Evolutionary conservation across 257 asterid species (phyloP).

Genomic region (Cruciata laevipes): DNA sequence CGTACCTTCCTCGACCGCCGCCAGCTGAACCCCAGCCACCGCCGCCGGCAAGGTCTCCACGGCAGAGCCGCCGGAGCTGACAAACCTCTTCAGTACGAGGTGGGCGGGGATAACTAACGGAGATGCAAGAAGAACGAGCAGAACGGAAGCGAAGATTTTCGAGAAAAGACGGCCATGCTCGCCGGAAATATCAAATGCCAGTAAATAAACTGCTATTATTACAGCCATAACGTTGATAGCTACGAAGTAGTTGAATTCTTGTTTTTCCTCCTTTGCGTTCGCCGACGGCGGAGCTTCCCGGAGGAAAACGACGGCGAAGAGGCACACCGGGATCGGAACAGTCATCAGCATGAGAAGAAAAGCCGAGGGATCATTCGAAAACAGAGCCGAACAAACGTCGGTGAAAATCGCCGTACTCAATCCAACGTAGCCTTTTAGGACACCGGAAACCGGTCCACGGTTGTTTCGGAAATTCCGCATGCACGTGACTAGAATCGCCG

Average conservation of each 20-base stretch:
- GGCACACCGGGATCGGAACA: slow-evolving; percentile 67
- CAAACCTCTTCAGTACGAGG: slow-evolving; percentile 21
- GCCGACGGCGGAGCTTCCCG: slow-evolving; percentile 85
- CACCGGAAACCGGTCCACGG: slow-evolving; percentile 89
- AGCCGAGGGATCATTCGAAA: slow-evolving; percentile 66
- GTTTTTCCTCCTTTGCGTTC: slow-evolving; percentile 46
- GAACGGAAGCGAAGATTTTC: slow-evolving; percentile 50
- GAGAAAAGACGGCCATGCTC: slow-evolving; percentile 48
- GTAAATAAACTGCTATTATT: slow-evolving; percentile 55
- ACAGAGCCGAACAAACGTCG: slow-evolving; percentile 82
- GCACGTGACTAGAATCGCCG: slow-evolving; percentile 82
- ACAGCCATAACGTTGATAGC: slow-evolving; percentile 63
- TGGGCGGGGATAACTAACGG: slow-evolving; percentile 63
- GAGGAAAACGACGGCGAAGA: slow-evolving; percentile 63
- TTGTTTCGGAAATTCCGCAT: slow-evolving; percentile 75
- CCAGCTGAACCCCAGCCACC: not conserved
- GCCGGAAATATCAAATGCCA: slow-evolving; percentile 67
- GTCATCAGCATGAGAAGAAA: slow-evolving; percentile 65
- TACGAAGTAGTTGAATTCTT: slow-evolving; percentile 58
- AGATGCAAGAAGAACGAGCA: slow-evolving; percentile 51
- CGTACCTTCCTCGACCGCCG: slow-evolving; percentile 18
- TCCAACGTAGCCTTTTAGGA: slow-evolving; percentile 85
- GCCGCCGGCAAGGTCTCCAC: not conserved
- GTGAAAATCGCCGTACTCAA: slow-evolving; percentile 94
- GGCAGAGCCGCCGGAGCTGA: not conserved